Evolutionary conservation across 1,139 yeast species (phyloP).

Genomic region (Geotrichum aggregatum): DNA sequence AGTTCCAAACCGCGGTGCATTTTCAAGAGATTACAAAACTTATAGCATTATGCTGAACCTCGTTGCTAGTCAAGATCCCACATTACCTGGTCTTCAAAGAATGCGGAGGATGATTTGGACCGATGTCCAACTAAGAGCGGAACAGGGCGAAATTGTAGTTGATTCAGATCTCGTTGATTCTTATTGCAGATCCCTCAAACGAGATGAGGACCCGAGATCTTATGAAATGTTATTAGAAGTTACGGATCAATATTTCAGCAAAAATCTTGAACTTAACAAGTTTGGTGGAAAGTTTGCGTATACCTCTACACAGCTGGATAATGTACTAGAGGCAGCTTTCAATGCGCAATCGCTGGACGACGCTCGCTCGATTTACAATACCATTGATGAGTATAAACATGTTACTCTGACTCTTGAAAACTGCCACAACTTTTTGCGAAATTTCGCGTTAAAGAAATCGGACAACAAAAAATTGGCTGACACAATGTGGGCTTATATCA

Average conservation of each 20-base stretch:
- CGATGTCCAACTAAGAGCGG: conserved; percentile 1
- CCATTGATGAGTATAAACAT: not conserved
- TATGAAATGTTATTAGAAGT: not conserved
- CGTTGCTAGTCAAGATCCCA: not conserved
- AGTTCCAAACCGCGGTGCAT: conserved; percentile 7
- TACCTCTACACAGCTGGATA: conserved; percentile 11
- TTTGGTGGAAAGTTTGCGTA: not conserved
- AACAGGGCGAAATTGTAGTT: conserved; percentile 3
- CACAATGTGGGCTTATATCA: not conserved
- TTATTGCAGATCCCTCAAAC: not conserved
- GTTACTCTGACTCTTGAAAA: not conserved
- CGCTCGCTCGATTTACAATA: not conserved
- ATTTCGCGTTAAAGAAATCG: not conserved
- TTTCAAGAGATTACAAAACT: conserved; percentile 12
- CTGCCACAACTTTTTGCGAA: conserved; percentile 1
- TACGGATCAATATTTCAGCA: conserved; percentile 1
- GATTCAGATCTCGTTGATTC: conserved; percentile 5
- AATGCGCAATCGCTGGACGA: not conserved
- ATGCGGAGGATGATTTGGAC: conserved; percentile 8
- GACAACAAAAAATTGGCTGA: not conserved
- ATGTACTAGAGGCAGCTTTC: conserved; percentile 1
- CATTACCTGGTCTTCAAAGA: not conserved
- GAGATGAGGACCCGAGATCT: not conserved
- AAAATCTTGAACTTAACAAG: not conserved
- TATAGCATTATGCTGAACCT: conserved; percentile 9